Conservation (phyloP, 2,329 filamentous ascomycete species). For the Fusarium palustre region DNA sequence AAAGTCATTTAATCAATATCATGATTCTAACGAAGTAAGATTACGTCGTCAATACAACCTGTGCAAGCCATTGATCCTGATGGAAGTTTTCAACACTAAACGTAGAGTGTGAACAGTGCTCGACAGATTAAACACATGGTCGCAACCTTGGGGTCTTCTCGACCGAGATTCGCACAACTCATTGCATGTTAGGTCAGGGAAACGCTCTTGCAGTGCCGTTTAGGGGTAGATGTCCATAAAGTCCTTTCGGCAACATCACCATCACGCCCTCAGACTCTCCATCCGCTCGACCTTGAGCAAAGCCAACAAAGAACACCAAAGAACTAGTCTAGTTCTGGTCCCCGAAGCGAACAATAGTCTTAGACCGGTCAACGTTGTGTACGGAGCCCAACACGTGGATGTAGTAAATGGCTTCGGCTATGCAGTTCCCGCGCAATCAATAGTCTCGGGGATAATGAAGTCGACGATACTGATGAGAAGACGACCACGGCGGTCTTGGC, state of each 20-base stretch:
- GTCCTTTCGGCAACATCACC: constrained; percentile 53
- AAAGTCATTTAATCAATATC: constrained; percentile 43
- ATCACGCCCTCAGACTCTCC: constrained; percentile 32
- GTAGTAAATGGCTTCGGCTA: constrained; percentile 49
- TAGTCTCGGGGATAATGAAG: constrained; percentile 5
- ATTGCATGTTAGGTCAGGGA: not conserved
- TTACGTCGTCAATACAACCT: not conserved
- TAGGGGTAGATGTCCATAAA: constrained; percentile 63
- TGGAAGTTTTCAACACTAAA: not conserved
- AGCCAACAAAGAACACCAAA: constrained; percentile 29
- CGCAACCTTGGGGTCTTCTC: constrained; percentile 48
- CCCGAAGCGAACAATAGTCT: constrained; percentile 53
- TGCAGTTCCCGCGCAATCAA: constrained; percentile 35
- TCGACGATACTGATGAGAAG: not conserved
- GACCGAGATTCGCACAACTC: constrained; percentile 42
- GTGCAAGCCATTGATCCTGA: not conserved
- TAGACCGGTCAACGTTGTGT: constrained; percentile 60
- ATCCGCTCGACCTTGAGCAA: not conserved
- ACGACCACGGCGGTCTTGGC: constrained; percentile 5
- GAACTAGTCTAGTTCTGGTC: not conserved
- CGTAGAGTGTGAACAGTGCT: constrained; percentile 35
- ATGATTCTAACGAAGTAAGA: constrained; percentile 17
- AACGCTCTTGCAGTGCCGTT: constrained; percentile 53
- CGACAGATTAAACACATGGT: constrained; percentile 53
- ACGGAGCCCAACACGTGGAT: constrained; percentile 57